These are phyloP conservation scores for Plectosphaerella cucumerina DNA, from an alignment of 2,329 filamentous ascomycete species.

Conservation along the genomic window DNA sequence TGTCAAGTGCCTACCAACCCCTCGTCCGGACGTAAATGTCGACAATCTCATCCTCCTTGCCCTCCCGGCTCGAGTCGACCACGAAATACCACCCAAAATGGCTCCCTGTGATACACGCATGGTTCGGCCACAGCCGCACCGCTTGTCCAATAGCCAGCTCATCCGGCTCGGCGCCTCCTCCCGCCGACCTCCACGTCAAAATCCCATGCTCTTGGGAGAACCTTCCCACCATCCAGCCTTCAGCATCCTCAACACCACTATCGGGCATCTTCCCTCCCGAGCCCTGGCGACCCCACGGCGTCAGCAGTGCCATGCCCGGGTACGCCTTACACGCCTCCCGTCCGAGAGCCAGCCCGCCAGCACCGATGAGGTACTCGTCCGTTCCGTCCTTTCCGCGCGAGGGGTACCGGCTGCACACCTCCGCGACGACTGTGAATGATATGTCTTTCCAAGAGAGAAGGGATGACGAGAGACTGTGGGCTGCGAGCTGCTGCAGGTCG, in stretches of 20 bases:
- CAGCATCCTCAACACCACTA: not conserved
- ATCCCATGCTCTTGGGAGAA: conserved; percentile 66
- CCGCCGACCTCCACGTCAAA: conserved; percentile 41
- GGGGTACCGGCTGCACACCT: conserved; percentile 50
- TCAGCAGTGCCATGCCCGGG: conserved; percentile 28
- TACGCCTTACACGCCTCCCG: conserved; percentile 59
- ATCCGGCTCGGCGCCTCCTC: conserved; percentile 25
- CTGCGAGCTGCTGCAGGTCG: not conserved
- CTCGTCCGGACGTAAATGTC: conserved; percentile 59
- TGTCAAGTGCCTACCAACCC: conserved; percentile 32
- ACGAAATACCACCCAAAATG: conserved; percentile 57
- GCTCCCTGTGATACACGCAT: conserved; percentile 59
- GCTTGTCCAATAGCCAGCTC: conserved; percentile 39
- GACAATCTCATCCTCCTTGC: conserved; percentile 39
- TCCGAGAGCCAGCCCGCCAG: conserved; percentile 54
- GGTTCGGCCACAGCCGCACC: conserved; percentile 54
- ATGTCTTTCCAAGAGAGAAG: conserved; percentile 8
- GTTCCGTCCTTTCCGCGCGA: conserved; percentile 17
- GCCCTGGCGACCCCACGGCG: conserved; percentile 52
- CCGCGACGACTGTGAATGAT: not conserved
- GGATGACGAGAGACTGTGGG: not conserved
- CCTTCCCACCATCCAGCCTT: conserved; percentile 49
- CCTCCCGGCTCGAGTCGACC: conserved; percentile 31
- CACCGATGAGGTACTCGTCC: conserved; percentile 52
- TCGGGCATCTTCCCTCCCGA: conserved; percentile 21